These are phyloP conservation scores for Cynara cardunculus DNA, from an alignment of 129 eudicot species.

Conservation along the genomic window DNA sequence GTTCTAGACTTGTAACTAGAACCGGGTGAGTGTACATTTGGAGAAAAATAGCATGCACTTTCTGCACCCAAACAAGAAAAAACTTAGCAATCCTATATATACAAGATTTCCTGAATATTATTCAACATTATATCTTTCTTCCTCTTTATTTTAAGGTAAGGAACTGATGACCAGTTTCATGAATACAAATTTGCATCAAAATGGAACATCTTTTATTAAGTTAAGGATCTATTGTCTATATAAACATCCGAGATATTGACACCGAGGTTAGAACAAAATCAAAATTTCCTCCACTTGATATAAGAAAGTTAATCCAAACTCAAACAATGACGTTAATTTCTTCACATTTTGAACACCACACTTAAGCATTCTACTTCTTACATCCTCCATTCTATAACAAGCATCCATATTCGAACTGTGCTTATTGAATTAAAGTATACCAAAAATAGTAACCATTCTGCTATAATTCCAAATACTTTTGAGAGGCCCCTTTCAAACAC, in stretches of 20 bases:
- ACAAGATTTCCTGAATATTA: no score
- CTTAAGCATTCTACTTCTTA: not conserved
- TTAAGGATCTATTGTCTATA: no score
- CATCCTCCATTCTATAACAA: not conserved
- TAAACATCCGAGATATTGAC: no score
- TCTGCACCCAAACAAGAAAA: no score
- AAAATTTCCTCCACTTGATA: not conserved
- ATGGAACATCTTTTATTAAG: no score
- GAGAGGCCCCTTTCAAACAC: not conserved
- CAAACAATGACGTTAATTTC: not conserved
- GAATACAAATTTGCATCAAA: not conserved
- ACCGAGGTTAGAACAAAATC: no score
- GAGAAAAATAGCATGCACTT: conserved; percentile 3
- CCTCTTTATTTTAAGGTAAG: no score
- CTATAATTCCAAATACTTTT: not conserved
- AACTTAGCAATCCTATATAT: no score
- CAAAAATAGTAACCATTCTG: not conserved
- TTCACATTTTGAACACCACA: not conserved
- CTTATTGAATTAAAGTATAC: not conserved
- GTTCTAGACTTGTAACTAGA: not conserved
- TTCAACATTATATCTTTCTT: no score
- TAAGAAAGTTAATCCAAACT: not conserved
- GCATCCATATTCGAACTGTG: no score
- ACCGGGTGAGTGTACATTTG: conserved; percentile 12
- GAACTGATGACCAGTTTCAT: no score